Evolutionary conservation across 495 filamentous ascomycete species (phyloP).

Genomic region (Ascobolus immersus): DNA sequence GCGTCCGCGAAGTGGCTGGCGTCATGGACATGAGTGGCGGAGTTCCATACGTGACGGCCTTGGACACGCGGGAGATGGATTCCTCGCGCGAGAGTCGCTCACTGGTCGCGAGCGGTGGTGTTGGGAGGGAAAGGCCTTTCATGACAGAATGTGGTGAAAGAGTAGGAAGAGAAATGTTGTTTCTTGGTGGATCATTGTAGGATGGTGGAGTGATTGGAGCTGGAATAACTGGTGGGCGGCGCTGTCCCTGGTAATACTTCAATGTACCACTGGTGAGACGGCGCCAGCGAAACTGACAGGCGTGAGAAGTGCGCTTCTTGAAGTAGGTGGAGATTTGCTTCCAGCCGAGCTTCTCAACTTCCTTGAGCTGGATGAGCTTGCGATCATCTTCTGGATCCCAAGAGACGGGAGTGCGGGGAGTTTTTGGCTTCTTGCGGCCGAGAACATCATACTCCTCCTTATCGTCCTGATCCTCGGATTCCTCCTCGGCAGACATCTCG

Average conservation of each 20-base stretch:
- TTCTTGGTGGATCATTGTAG: not conserved
- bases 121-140: no score
- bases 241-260: slow-evolving; percentile 17
- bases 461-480: slow-evolving; percentile 1
- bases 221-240: slow-evolving; percentile 11
- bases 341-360: slow-evolving; percentile 17
- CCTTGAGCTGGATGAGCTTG: slow-evolving; percentile 16
- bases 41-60: not conserved
- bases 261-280: slow-evolving; percentile 16
- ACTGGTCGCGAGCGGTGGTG: no score
- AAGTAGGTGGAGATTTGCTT: slow-evolving; percentile 17
- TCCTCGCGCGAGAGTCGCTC: no score
- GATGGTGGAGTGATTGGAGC: not conserved
- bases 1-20: not conserved
- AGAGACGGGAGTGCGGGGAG: slow-evolving; percentile 16
- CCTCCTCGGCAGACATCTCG: no score
- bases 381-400: slow-evolving; percentile 17
- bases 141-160: no score
- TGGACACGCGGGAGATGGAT: not conserved
- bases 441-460: slow-evolving; percentile 16
- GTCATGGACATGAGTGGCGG: not conserved
- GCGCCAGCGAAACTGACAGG: slow-evolving; percentile 17
- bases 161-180: no score
- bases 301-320: slow-evolving; percentile 15
- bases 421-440: slow-evolving; percentile 17